Base-by-base conservation (phyloP, 306 rosid genomes). In the Cicer judaicum region DNA sequence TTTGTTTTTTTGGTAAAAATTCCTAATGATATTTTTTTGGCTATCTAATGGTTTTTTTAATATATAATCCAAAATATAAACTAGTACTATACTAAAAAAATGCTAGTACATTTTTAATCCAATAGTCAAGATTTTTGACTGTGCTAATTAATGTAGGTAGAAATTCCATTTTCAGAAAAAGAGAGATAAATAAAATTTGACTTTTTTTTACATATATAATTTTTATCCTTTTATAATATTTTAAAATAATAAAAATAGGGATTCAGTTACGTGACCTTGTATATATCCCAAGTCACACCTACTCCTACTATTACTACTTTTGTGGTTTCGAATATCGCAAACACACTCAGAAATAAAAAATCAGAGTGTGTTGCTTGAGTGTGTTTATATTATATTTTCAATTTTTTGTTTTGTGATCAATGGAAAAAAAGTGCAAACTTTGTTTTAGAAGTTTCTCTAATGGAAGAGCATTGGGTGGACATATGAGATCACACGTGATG, bases 401-500 rank as follows among this genome's bases (percentile, higher is more conserved):
- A 79, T 73, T 76, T 78, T 54, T n/a, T 44, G 13, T 8, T 43
- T 56, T 80, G 40, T 43, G 11, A 48, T 39, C 6, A 2, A 93
- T 93, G 97, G 97, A 94, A 82, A 90, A 75, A 82, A 86, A 80
- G 86, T 94, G 99, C 74, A 90, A 86, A 84, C 82, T 88, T 24
- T 94, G 96, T 78, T 85, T 68, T 11, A 81, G 89, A 74, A 86
- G 76, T 77, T 94, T 94, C 83, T 81, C 96, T 10, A 94, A 92
- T 73, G 99, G 99, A 54, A 92, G 89, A 82, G 97, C 99, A 7
- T 81, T 90, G 46, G 99, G 99, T 8, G 99, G 97, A 74, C 99
- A 94, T 84, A 92, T 94, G 99, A 86, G 99, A 90, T 94, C 99
- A 80, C 97, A 94, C 78, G 82, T 94, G 96, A 68, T 87, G 92